Base-by-base conservation (phyloP, 2,329 filamentous ascomycete species). In the Ambrosiella xylebori region DNA sequence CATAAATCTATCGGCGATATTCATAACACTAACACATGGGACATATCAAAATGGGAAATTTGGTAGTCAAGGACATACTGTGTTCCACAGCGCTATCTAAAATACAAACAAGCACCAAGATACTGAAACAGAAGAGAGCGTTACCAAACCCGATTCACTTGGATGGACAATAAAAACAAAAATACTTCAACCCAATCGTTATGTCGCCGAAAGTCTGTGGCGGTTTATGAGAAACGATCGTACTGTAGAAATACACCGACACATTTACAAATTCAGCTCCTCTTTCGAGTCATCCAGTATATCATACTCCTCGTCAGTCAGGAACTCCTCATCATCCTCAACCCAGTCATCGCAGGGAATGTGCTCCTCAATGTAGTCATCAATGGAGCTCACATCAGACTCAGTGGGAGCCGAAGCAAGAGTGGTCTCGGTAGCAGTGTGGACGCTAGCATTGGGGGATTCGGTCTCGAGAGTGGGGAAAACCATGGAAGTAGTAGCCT, bases 241-340 rank as follows among this genome's bases (percentile, higher is more conserved):
- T 27, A 27, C 27, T 27, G 27, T 27, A 27, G 2, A 27, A 27
- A 27, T 27, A 27, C 27, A 27, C 27, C 27, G 27, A 27, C 74
- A 72, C 62, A 65, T 67, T 56, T 63, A 59, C 59, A 66, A 62
- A 65, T 68, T 71, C 65, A 70, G 74, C 68, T 97, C 91, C 69
- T 95, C 87, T 64, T 97, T 91, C 60, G 88, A 95, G 49, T 89
- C 91, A 72, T 96, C 89, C 51, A 97, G 81, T 63, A 97, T 90
- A 66, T 98, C 93, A 69, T 97, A 98, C 72, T 98, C 93, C 69
- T 97, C 93, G 63, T 98, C 93, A 0, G 93, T 97, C 75, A 95
- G 73, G 76, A 95, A 96, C 11, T 84, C 86, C 61, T 86, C 81
- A 9, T 82, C 86, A 61, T 86, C 81, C 11, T 82, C 6, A 47